phyloP scores from a whole-genome alignment of 257 asterid genomes.

The Hygrophila difformis region DNA sequence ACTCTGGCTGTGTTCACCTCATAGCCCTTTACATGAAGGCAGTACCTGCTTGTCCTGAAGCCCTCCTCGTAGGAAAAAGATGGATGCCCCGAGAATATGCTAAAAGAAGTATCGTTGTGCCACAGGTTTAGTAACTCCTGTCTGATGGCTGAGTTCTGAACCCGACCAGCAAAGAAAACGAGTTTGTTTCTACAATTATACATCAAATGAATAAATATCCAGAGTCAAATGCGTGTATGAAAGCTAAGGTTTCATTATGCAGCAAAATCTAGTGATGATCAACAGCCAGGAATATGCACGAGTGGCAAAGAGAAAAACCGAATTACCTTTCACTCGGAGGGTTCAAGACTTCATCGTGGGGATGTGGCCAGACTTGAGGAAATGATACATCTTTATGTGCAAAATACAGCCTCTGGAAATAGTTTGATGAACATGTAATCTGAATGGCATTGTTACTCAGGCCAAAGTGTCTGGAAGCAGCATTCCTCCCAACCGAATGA shows the following conservation, averaged over 20 bases:
- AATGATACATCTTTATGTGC: constrained; percentile 61
- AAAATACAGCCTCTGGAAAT: constrained; percentile 65
- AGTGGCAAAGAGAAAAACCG: background rate
- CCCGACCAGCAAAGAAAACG: constrained; percentile 67
- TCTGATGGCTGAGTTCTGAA: constrained; percentile 50
- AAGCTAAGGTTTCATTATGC: no score
- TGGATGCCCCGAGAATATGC: constrained; percentile 41
- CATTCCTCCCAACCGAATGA: constrained; percentile 69
- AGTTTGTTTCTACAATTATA: constrained; percentile 42
- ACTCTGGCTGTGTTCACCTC: constrained; percentile 86
- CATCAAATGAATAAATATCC: background rate
- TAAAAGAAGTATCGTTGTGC: constrained; percentile 50
- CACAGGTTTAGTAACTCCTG: constrained; percentile 38
- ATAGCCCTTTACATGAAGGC: constrained; percentile 76
- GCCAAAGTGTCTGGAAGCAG: constrained; percentile 40
- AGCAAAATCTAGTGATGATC: no score
- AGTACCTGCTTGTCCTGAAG: constrained; percentile 57
- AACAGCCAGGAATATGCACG: no score
- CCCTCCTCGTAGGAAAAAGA: constrained; percentile 59
- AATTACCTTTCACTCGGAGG: constrained; percentile 44
- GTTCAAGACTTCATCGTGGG: constrained; percentile 16
- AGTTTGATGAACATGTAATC: constrained; percentile 64
- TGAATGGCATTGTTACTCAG: constrained; percentile 57
- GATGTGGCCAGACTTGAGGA: constrained; percentile 87
- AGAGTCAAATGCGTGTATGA: no score